Percentiles rank a stretch among this genome's conserved stretches.
phyloP scores from a whole-genome alignment of 176 grass and related monocot genomes.

The Aegilops bicornis region DNA sequence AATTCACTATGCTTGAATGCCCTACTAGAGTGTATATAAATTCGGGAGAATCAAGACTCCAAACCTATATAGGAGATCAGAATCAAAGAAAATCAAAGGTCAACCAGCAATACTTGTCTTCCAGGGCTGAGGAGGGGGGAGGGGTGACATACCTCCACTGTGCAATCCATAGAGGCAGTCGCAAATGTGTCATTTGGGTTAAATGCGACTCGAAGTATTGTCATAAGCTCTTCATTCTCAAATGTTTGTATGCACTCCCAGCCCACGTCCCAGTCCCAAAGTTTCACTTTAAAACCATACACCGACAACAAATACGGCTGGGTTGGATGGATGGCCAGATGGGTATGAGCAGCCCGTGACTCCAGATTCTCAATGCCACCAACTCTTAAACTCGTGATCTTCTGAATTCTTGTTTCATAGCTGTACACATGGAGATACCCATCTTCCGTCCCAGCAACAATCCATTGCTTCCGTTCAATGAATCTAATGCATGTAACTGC shows the following conservation, averaged over 20 bases:
- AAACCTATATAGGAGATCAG: not conserved
- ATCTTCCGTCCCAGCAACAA: not conserved
- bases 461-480: not conserved
- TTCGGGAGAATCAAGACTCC: not conserved
- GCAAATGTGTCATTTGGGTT: not conserved
- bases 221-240: not conserved
- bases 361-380: too few relatives aligned
- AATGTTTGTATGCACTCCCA: not conserved
- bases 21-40: not conserved
- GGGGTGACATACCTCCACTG: not conserved
- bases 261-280: not conserved
- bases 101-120: not conserved
- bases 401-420: not conserved
- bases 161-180: not conserved
- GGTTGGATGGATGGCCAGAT: not conserved
- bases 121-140: too few relatives aligned
- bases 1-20: not conserved
- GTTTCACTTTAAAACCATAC: not conserved
- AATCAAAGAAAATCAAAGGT: not conserved
- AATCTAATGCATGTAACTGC: not conserved
- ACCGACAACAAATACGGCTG: not conserved
- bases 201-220: not conserved
- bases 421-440: not conserved
- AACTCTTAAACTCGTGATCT: not conserved
- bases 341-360: not conserved